Base-by-base conservation (phyloP, 2,329 filamentous ascomycete species). In the Verticillium zaregamsianum region DNA sequence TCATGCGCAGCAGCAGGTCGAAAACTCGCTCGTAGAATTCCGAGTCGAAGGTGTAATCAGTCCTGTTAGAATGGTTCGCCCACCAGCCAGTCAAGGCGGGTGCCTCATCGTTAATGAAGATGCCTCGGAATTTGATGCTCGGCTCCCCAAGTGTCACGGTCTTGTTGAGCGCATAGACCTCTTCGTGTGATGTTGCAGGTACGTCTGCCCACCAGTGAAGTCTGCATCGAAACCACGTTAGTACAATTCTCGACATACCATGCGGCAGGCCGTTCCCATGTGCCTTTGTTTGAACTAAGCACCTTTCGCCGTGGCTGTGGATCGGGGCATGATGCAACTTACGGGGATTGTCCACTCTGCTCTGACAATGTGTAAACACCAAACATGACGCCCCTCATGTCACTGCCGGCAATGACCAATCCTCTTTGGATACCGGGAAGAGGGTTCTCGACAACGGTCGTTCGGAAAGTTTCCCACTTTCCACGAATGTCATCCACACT, bases 11-110 rank as follows among this genome's bases (percentile, higher is more conserved):
- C 5, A 91, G 75, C 2, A 91, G 76, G 73, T 91, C 89, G 65
- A 90, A 90, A 20, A 91, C 83, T 49, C 82, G 81, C 4, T 80
- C 75, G 72, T 91, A 90, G 71, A 91, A 90, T 4, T 82, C 80
- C 14, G 82, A 77, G 59, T 84, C 60, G n/a, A 64, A 60, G 17
- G 62, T 59, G 49, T 58, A 62, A 57, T 62, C 49, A 23, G 54
- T 57, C 4, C 39, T 35, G 49, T 58, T 56, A 17, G 57, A 52
- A 15, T 62, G 58, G 11, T 54, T 31, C 2, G 57, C 59, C 62
- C 62, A 64, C 62, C 62, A 64, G 25, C 60, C 58, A 15, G 35
- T 35, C 11, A 64, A 54, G 12, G 72, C 73, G 0, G 74, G 74
- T 0, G 72, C 71, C 58, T 76, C 74, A 59, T 88, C 85, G 62